These are phyloP conservation scores for Physcomitrellopsis africana DNA, from an alignment of 225 moss, liverwort and hornwort genomes.

Conservation along the genomic window DNA sequence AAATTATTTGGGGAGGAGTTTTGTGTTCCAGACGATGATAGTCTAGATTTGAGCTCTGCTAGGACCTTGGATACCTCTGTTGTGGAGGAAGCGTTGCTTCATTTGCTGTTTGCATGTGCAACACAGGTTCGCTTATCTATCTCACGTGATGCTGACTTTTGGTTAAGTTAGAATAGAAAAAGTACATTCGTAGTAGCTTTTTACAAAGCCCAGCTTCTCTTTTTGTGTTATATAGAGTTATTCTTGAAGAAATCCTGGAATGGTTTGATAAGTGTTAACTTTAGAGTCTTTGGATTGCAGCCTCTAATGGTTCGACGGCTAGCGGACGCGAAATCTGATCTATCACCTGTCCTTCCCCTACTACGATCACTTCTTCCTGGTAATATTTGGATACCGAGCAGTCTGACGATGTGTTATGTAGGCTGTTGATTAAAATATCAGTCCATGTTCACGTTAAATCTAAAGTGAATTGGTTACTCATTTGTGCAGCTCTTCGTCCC, in stretches of 20 bases:
- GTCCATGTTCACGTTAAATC: background rate
- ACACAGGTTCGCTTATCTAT: conserved; percentile 56
- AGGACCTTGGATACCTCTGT: conserved; percentile 68
- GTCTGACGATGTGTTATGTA: background rate
- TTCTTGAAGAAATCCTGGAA: background rate
- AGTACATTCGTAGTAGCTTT: background rate
- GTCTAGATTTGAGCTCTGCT: conserved; percentile 61
- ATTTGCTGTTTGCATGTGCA: conserved; percentile 81
- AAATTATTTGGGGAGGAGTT: conserved; percentile 89
- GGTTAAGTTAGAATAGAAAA: background rate
- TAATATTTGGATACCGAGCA: conserved; percentile 31
- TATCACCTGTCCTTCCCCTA: conserved; percentile 81
- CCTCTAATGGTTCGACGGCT: conserved; percentile 71
- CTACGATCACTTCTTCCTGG: conserved; percentile 88
- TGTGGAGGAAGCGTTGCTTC: conserved; percentile 90
- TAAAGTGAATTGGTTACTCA: background rate
- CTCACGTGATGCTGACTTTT: conserved; percentile 6
- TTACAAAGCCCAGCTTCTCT: conserved; percentile 2
- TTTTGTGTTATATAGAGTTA: conserved; percentile 14
- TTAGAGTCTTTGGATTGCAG: conserved; percentile 48
- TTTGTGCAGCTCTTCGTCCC: conserved; percentile 85
- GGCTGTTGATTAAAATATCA: background rate
- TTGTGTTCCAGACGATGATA: conserved; percentile 66
- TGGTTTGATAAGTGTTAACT: conserved; percentile 22
- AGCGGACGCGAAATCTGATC: conserved; percentile 85